A percentile compares a stretch with the other conserved stretches of the same genome.
These are phyloP conservation scores for Ascocoryne sarcoides DNA, from an alignment of 2,329 filamentous ascomycete species.

Conservation along the genomic window DNA sequence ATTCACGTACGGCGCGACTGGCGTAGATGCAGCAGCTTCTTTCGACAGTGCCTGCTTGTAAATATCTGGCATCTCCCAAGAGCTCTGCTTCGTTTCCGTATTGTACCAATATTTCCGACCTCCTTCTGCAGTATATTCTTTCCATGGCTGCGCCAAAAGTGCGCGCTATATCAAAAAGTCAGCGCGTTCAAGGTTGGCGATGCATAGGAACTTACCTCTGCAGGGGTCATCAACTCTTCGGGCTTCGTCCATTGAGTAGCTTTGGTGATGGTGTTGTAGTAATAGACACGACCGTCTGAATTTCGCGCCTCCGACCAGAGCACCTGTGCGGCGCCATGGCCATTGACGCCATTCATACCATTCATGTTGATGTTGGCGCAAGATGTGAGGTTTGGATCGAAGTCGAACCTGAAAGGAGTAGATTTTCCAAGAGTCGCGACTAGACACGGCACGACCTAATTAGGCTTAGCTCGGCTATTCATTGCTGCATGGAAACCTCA, in stretches of 20 bases:
- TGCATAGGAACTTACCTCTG: conserved; percentile 51
- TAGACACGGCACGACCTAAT: too few relatives aligned
- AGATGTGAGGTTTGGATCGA: not conserved
- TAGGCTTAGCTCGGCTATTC: too few relatives aligned
- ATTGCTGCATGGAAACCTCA: too few relatives aligned
- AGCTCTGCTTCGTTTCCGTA: conserved; percentile 81
- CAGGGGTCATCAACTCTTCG: conserved; percentile 72
- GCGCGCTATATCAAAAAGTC: conserved; percentile 49
- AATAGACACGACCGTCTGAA: conserved; percentile 78
- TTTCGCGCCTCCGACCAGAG: conserved; percentile 77
- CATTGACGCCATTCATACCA: conserved; percentile 26
- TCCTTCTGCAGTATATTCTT: conserved; percentile 79
- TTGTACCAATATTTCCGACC: conserved; percentile 96
- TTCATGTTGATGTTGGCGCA: conserved; percentile 20
- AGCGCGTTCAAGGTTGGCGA: not conserved
- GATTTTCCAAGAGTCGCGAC: too few relatives aligned
- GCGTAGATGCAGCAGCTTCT: conserved; percentile 34
- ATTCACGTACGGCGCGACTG: conserved; percentile 36
- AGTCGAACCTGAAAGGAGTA: too few relatives aligned
- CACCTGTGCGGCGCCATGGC: conserved; percentile 33
- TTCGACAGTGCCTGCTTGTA: conserved; percentile 69
- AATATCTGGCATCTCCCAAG: conserved; percentile 85
- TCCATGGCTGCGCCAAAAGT: conserved; percentile 78
- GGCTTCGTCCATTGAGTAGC: conserved; percentile 93
- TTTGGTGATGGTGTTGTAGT: conserved; percentile 81